Conservation (phyloP, 75 land plant species). For the Chamaecyparis obtusa region DNA sequence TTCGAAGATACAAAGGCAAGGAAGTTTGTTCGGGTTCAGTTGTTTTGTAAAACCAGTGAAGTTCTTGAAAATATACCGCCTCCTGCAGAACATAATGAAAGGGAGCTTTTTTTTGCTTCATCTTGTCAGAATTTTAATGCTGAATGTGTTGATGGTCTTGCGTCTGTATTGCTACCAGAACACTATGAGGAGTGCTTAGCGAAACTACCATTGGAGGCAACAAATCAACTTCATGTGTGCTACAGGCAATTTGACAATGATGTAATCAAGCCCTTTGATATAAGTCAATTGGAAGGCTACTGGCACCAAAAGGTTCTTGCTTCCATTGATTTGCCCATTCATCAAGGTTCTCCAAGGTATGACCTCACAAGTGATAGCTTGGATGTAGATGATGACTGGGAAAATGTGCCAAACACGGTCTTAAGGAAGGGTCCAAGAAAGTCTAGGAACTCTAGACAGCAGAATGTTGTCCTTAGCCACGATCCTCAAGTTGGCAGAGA, state of each 20-base stretch:
- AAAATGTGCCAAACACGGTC: constrained; percentile 14
- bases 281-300: constrained; percentile 73
- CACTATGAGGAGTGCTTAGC: constrained; percentile 56
- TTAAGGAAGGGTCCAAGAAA: constrained; percentile 35
- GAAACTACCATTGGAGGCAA: constrained; percentile 16
- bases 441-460: constrained; percentile 15
- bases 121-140: constrained; percentile 81
- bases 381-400: constrained; percentile 27
- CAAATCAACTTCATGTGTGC: constrained; percentile 57
- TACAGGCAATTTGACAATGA: constrained; percentile 65
- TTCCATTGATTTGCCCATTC: constrained; percentile 22
- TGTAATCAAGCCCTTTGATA: constrained; percentile 71
- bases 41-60: constrained; percentile 96
- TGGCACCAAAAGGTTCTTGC: constrained; percentile 64
- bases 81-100: constrained; percentile 50
- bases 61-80: constrained; percentile 69
- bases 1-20: constrained; percentile 73
- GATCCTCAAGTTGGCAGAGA: background rate
- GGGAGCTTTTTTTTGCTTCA: constrained; percentile 89
- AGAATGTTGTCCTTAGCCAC: background rate
- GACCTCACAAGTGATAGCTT: constrained; percentile 22
- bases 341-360: constrained; percentile 7
- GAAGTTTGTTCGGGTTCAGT: constrained; percentile 82
- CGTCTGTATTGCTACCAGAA: constrained; percentile 68
- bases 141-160: constrained; percentile 92